A percentile compares a stretch with the other conserved stretches of the same genome.
Evolutionary conservation across 768 basidiomycete species (phyloP).

Genomic region (Kwoniella sp.): DNA sequence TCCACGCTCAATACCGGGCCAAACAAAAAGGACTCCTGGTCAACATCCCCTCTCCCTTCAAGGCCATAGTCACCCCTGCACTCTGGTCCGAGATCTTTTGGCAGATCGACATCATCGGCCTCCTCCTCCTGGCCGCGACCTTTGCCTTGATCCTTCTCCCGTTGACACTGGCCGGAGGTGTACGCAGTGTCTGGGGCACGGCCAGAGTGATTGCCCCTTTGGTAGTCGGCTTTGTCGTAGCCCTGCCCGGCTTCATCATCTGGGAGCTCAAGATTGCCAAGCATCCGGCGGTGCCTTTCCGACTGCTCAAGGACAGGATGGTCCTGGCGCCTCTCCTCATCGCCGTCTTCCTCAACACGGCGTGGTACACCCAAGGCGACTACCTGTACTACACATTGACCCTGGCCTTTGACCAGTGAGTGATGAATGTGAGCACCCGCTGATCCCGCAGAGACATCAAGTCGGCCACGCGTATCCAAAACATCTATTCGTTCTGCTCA

Average conservation of each 20-base stretch:
- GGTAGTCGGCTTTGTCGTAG: constrained; percentile 41
- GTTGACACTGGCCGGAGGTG: constrained; percentile 49
- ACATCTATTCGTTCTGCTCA: constrained; percentile 44
- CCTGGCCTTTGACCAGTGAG: constrained; percentile 40
- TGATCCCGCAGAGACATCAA: constrained; percentile 10
- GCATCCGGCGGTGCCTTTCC: constrained; percentile 40
- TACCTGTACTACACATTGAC: constrained; percentile 44
- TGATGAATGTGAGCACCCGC: not conserved
- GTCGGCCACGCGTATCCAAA: constrained; percentile 38
- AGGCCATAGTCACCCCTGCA: not conserved
- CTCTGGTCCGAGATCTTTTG: constrained; percentile 37
- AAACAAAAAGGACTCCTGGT: constrained; percentile 17
- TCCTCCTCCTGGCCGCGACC: constrained; percentile 39
- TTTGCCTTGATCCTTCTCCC: constrained; percentile 48
- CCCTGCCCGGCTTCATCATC: constrained; percentile 39
- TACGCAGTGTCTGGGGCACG: constrained; percentile 25
- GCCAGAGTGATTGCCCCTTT: constrained; percentile 45
- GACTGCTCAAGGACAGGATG: constrained; percentile 38
- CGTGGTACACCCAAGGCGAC: constrained; percentile 43
- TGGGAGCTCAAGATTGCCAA: constrained; percentile 42
- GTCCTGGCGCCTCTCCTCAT: constrained; percentile 44
- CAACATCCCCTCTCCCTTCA: constrained; percentile 9
- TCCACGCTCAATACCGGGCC: constrained; percentile 29
- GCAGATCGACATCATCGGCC: constrained; percentile 48
- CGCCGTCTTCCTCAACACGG: constrained; percentile 40